phyloP scores from a whole-genome alignment of 1,139 yeast species.

The Diutina mesorugosa region DNA sequence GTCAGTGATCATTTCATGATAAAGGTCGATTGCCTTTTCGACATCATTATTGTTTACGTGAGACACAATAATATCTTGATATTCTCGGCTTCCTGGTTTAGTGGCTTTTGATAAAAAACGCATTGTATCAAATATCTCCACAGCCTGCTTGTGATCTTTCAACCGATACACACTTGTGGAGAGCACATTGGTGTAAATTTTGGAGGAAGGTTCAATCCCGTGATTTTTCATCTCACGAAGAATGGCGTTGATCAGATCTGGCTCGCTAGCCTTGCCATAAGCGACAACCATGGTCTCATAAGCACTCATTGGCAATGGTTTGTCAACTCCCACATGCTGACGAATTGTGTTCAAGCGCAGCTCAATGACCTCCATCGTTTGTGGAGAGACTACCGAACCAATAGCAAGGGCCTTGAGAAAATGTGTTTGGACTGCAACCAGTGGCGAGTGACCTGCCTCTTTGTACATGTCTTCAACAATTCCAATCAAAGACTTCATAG shows the following conservation, averaged over 20 bases:
- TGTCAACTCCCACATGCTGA: constrained; percentile 7
- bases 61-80: constrained; percentile 57
- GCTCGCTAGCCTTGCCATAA: constrained; percentile 20
- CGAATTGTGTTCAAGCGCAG: constrained; percentile 8
- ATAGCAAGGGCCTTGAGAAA: constrained; percentile 29
- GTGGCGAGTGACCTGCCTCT: constrained; percentile 20
- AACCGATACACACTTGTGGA: constrained; percentile 50
- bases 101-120: constrained; percentile 57
- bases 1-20: constrained; percentile 47
- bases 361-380: constrained; percentile 15
- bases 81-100: constrained; percentile 55
- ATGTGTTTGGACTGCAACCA: constrained; percentile 25
- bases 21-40: constrained; percentile 66
- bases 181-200: constrained; percentile 49
- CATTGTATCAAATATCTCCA: constrained; percentile 71
- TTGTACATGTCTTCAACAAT: constrained; percentile 16
- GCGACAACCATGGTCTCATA: constrained; percentile 28
- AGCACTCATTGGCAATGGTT: constrained; percentile 12
- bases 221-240: constrained; percentile 35
- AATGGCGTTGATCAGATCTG: constrained; percentile 20
- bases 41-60: constrained; percentile 49
- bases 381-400: constrained; percentile 13
- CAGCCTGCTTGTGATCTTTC: constrained; percentile 47
- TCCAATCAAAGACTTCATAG: constrained; percentile 22
- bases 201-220: constrained; percentile 42